Evolutionary conservation across 441 rosid species (phyloP).

Genomic region (Gossypium lobatum): DNA sequence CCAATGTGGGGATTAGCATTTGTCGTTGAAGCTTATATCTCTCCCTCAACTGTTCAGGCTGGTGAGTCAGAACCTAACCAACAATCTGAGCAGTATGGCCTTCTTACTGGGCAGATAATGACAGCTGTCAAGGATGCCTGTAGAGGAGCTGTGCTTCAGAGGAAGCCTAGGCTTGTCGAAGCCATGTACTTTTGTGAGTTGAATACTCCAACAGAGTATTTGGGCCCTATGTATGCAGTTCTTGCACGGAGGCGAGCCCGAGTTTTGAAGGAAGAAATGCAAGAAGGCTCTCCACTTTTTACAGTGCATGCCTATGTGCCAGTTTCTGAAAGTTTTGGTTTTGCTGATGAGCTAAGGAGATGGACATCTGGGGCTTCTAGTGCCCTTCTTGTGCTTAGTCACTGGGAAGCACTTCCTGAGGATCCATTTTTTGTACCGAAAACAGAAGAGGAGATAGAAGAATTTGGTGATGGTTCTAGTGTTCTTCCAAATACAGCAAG

Average conservation of each 20-base stretch:
- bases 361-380: conserved; percentile 88
- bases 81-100: conserved; percentile 55
- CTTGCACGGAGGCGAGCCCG: conserved; percentile 72
- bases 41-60: conserved; percentile 30
- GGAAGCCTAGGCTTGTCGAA: conserved; percentile 76
- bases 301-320: conserved; percentile 81
- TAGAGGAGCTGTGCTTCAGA: conserved; percentile 70
- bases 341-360: conserved; percentile 78
- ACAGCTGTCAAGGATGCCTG: conserved; percentile 84
- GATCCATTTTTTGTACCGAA: conserved; percentile 91
- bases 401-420: conserved; percentile 82
- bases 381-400: conserved; percentile 87
- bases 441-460: conserved; percentile 90
- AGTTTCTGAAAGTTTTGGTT: conserved; percentile 84
- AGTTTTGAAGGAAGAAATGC: conserved; percentile 90
- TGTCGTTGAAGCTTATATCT: conserved; percentile 54
- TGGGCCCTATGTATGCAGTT: conserved; percentile 82
- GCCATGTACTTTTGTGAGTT: conserved; percentile 93
- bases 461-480: conserved; percentile 90
- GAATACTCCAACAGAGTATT: conserved; percentile 66
- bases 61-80: conserved; percentile 39
- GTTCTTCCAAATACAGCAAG: conserved; percentile 81
- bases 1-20: conserved; percentile 95
- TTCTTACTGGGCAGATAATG: conserved; percentile 85
- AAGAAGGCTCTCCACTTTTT: conserved; percentile 79